These are phyloP conservation scores for Nicotiana rustica DNA, from an alignment of 305 asterid genomes.

Conservation along the genomic window DNA sequence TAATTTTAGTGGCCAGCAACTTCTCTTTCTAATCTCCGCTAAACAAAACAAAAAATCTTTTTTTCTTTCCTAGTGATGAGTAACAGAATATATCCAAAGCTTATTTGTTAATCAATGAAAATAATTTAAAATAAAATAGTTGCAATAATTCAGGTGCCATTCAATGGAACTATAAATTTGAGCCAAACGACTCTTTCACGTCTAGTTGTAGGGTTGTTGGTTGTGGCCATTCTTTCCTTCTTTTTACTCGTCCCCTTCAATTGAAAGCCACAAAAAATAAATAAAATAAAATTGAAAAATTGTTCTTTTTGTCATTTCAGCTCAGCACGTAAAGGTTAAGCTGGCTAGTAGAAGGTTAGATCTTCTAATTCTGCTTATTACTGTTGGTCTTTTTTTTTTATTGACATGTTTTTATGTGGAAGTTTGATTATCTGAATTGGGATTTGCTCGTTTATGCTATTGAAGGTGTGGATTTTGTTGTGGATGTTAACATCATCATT, in stretches of 20 bases:
- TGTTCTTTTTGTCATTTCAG: background rate
- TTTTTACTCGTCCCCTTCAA: background rate
- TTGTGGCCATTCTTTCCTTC: background rate
- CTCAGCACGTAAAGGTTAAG: constrained; percentile 19
- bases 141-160: constrained; percentile 22
- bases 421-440: constrained; percentile 25
- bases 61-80: background rate
- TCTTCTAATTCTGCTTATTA: constrained; percentile 3
- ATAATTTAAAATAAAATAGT: background rate
- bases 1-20: constrained; percentile 11
- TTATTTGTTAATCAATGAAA: constrained; percentile 6
- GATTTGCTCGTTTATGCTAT: background rate
- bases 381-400: background rate
- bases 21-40: background rate
- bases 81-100: background rate
- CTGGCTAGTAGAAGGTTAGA: constrained; percentile 35
- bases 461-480: background rate
- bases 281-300: too few relatives aligned
- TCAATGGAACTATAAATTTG: constrained; percentile 22
- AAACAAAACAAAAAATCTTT: background rate
- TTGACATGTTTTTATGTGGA: background rate
- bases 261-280: background rate
- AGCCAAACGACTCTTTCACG: constrained; percentile 2
- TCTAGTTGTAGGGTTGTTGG: constrained; percentile 26
- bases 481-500: background rate